phyloP scores from a whole-genome alignment of 345 rosid genomes.

The Eucalyptus urophylla region DNA sequence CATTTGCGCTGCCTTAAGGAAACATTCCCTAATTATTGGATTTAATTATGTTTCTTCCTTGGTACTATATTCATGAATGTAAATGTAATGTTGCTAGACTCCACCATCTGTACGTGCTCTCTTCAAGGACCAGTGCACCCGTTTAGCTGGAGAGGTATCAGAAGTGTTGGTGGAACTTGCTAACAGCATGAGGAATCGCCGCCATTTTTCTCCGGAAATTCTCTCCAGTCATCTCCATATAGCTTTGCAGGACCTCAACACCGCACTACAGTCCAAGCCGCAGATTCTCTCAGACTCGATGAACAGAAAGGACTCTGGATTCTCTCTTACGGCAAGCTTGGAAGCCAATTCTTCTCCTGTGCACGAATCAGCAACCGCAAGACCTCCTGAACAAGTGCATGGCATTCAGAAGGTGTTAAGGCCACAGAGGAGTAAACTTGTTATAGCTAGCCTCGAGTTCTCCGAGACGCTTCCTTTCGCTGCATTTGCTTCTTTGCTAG shows the following conservation, averaged over 20 bases:
- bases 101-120: constrained; percentile 44
- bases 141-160: constrained; percentile 49
- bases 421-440: constrained; percentile 62
- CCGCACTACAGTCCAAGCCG: constrained; percentile 49
- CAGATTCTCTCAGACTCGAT: constrained; percentile 23
- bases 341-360: not conserved
- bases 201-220: constrained; percentile 57
- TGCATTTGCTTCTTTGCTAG: constrained; percentile 69
- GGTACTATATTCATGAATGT: not conserved
- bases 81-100: constrained; percentile 17
- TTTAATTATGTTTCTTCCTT: not conserved
- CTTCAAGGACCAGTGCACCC: constrained; percentile 58
- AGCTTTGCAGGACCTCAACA: constrained; percentile 60
- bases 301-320: not conserved
- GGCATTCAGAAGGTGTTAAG: constrained; percentile 38
- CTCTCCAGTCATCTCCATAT: constrained; percentile 61
- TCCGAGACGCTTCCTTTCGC: constrained; percentile 86
- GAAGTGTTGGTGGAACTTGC: constrained; percentile 51
- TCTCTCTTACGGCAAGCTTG: not conserved
- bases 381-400: constrained; percentile 11
- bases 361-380: not conserved
- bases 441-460: constrained; percentile 51
- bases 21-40: not conserved
- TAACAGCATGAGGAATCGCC: constrained; percentile 31
- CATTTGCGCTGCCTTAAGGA: not conserved